Evolutionary conservation across 2,329 filamentous ascomycete species (phyloP), one percentile per base, ranked within the genome.

Genomic region (Neoscytalidium dimidiatum): DNA sequence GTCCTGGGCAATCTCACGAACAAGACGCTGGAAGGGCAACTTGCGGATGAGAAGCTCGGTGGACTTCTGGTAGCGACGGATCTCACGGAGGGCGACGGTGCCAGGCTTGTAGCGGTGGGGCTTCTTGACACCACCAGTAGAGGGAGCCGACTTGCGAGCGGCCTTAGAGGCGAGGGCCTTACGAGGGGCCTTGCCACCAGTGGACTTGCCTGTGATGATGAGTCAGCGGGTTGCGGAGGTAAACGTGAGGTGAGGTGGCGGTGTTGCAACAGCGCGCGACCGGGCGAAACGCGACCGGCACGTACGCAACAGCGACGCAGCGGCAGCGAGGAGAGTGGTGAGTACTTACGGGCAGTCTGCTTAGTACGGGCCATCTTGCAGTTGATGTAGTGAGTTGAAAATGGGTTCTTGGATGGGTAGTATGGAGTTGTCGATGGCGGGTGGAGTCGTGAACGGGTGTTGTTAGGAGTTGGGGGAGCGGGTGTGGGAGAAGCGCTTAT

Each of bases 111-210:
- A 84, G 70, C 82, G 77, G 77, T 83, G 82, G 74, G 82, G 82
- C 82, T 84, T 83, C 81, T 84, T 84, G 79, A 83, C 82, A 82
- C 82, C 82, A 77, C 94, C 95, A 81, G 95, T 98, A 69, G 93
- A 97, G 74, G 95, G 95, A 68, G 95, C 94, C 75, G 90, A 93
- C 90, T 99, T 99, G 86, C 95, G 94, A 77, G 95, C 94, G 73
- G 94, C 95, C 92, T 97, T 97, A 87, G 94, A 97, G 75, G 94
- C 94, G 78, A 98, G 93, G 89, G 97, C 94, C 92, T 99, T 99
- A 83, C 87, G 86, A 73, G 87, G 87, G 77, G 87, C 87, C 82
- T 90, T 90, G 84, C 87, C 87, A 88, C 87, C 87, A 80, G 86
- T 88, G 79, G 86, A 88, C 84, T 97, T 90, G 81, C 88, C 87